These are phyloP conservation scores for Pelargonium myrrhifolium DNA, from an alignment of 441 rosid species.

Conservation along the genomic window DNA sequence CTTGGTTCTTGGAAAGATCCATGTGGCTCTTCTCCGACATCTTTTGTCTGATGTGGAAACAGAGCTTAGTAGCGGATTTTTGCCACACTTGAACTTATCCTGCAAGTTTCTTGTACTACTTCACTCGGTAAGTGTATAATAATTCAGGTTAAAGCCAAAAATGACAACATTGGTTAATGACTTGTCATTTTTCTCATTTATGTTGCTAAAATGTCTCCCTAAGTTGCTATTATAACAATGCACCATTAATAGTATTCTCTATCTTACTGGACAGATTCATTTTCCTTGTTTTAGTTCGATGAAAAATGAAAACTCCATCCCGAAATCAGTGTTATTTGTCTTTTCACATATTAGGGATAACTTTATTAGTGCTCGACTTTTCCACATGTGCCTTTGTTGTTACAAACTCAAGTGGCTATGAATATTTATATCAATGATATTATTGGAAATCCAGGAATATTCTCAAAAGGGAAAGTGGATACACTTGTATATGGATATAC, in stretches of 20 bases:
- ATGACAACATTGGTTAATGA: neutral
- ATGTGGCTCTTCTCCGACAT: constrained; percentile 74
- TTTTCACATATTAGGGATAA: neutral
- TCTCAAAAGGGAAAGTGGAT: too few relatives aligned
- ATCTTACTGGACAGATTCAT: neutral
- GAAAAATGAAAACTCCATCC: neutral
- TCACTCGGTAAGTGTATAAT: constrained; percentile 62
- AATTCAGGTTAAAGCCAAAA: neutral
- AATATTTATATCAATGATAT: too few relatives aligned
- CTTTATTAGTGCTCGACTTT: neutral
- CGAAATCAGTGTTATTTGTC: neutral
- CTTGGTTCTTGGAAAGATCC: constrained; percentile 75
- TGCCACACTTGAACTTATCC: constrained; percentile 51
- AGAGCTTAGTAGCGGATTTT: constrained; percentile 48
- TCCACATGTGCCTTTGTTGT: neutral
- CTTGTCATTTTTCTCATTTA: neutral
- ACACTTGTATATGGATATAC: neutral
- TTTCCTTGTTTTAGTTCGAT: neutral
- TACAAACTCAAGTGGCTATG: too few relatives aligned
- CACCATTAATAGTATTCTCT: neutral
- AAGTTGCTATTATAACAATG: neutral
- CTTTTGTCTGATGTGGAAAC: constrained; percentile 62
- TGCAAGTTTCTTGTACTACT: constrained; percentile 90
- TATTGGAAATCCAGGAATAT: too few relatives aligned
- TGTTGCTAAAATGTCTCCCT: neutral